phyloP scores from a whole-genome alignment of 306 rosid species.

The Pterocarpus macrocarpus region DNA sequence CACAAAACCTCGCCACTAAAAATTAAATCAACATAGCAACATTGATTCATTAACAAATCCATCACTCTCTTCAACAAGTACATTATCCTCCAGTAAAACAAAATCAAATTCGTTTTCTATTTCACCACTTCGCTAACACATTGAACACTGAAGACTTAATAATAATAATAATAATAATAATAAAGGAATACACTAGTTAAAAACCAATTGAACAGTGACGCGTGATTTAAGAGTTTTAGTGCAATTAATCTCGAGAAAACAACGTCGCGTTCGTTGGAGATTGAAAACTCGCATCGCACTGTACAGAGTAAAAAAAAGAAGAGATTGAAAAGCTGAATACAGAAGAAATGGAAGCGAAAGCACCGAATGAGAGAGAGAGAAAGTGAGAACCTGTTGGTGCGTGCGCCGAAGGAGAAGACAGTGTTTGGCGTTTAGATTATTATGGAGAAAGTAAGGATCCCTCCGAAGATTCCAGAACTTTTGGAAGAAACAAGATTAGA shows the following conservation, averaged over 20 bases:
- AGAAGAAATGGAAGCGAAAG: neutral
- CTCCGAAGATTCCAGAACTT: constrained; percentile 28
- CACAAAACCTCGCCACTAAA: neutral
- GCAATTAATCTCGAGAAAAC: neutral
- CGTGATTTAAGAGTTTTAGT: too few species aligned
- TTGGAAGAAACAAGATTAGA: too few species aligned
- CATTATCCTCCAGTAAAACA: neutral
- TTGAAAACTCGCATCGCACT: neutral
- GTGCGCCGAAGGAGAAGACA: neutral
- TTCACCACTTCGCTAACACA: neutral
- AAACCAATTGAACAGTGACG: neutral
- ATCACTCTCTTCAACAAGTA: neutral
- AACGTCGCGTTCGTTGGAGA: neutral
- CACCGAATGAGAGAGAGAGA: neutral
- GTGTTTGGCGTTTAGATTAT: neutral
- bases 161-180: too few species aligned
- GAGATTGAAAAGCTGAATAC: neutral
- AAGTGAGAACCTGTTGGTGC: constrained; percentile 15
- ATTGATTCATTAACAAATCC: constrained; percentile 12
- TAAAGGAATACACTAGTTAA: neutral
- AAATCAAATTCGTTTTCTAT: neutral
- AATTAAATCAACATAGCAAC: neutral
- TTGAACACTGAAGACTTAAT: neutral
- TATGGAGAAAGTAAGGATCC: constrained; percentile 8
- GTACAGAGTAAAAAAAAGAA: neutral